Base-by-base conservation (phyloP, 345 rosid species). In the Populus simonii region DNA sequence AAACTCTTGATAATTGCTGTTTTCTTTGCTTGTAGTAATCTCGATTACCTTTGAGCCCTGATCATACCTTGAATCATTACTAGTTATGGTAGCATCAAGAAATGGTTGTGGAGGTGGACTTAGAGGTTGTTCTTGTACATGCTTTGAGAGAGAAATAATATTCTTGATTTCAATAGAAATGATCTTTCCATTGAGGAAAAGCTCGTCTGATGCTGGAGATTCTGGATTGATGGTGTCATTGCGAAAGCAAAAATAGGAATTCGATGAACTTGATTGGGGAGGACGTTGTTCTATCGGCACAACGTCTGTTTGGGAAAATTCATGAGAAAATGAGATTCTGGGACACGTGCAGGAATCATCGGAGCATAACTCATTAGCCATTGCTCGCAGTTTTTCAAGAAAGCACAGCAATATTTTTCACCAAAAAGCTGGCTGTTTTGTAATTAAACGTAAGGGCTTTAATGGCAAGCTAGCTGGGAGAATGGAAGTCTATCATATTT, bases 261-360 rank as follows among this genome's bases (percentile, higher is more conserved):
- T 10, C 53, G 49, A 0, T 31, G 63, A 70, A 45, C 73, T 67
- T 15, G 70, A 36, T 8, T 61, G 45, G 66, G 27, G 27, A 22
- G 41, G 23, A 22, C 18, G 22, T 18, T 27, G 63, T 18, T 71
- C 61, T 29, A 18, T 9, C 3, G 77, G 74, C 13, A 68, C 72
- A 27, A 53, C 15, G 23, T 65, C 82, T 27, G 72, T 68, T 35
- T 55, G 29, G 78, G 45, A 17, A 61, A 85, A 71, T 18, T 77
- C 78, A 57, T 66, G 72, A 12, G 87, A 84, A 79, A 84, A 82
- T 8, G 85, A 77, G 38, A 84, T 74, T 68, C 83, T 73, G 0
- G 85, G 87, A 72, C 85, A 70, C 53, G 51, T 66, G 38, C 49
- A 53, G 4, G 82, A 73, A 75, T 70, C 72, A 16, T 84, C 84